These are phyloP conservation scores for Micractinium conductrix DNA, from an alignment of 139 green algal genomes.

Conservation along the genomic window DNA sequence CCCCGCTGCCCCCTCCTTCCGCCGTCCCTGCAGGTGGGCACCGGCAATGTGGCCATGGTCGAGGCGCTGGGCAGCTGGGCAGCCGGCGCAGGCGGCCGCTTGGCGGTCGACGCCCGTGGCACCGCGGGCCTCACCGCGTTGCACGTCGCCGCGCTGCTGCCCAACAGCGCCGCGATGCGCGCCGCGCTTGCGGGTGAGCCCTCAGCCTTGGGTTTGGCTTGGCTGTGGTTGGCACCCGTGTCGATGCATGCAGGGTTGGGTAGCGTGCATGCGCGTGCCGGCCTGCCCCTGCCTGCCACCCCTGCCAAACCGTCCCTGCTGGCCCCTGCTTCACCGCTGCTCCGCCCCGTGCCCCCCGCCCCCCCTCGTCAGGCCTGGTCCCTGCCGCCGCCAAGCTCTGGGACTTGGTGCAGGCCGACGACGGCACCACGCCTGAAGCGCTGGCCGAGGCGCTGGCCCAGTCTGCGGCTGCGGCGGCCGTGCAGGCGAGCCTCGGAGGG, in stretches of 20 bases:
- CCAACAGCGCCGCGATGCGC: constrained; percentile 2
- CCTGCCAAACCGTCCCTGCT: too few species aligned
- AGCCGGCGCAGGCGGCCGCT: not conserved
- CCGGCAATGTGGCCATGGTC: constrained; percentile 34
- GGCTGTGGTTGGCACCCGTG: too few species aligned
- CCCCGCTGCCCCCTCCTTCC: too few species aligned
- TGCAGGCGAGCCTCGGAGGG: too few species aligned
- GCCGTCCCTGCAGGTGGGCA: too few species aligned
- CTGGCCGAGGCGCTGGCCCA: constrained; percentile 8
- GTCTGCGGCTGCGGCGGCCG: not conserved
- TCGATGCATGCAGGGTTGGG: too few species aligned
- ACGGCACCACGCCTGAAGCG: constrained; percentile 29
- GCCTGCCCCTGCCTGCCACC: too few species aligned
- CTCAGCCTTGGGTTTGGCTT: not conserved
- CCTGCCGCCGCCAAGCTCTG: constrained; percentile 32
- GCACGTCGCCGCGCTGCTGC: constrained; percentile 53
- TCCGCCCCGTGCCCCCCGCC: not conserved
- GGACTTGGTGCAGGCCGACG: constrained; percentile 4
- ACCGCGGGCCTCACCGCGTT: constrained; percentile 44
- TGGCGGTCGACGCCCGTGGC: not conserved
- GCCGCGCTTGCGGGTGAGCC: not conserved
- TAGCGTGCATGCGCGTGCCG: too few species aligned
- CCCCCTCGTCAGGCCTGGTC: not conserved
- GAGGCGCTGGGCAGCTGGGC: constrained; percentile 28
- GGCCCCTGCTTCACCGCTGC: not conserved